phyloP scores from a whole-genome alignment of 2,329 filamentous ascomycete species.

The Fusarium succisae region DNA sequence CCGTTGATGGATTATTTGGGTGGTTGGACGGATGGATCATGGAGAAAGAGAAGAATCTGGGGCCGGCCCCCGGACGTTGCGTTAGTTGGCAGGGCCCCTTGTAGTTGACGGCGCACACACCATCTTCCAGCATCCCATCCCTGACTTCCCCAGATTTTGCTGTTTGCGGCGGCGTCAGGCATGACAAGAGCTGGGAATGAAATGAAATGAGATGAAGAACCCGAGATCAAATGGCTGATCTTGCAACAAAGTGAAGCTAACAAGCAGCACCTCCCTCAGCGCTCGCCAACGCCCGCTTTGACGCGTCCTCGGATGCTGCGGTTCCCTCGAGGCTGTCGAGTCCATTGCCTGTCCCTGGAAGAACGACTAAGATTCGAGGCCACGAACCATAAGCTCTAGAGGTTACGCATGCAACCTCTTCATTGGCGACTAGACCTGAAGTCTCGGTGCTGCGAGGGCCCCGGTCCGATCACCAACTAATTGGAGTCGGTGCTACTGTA shows the following conservation, averaged over 20 bases:
- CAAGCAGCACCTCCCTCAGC: neutral
- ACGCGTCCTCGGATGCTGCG: slow-evolving; percentile 29
- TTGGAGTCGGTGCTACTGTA: neutral
- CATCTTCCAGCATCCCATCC: slow-evolving; percentile 43
- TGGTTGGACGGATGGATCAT: slow-evolving; percentile 1
- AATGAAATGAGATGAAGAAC: slow-evolving; percentile 23
- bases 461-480: slow-evolving; percentile 31
- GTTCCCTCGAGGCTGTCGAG: slow-evolving; percentile 17
- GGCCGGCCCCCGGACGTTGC: slow-evolving; percentile 35
- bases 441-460: slow-evolving; percentile 25
- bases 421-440: slow-evolving; percentile 24
- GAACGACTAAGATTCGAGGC: slow-evolving; percentile 29
- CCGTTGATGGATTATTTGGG: neutral
- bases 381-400: slow-evolving; percentile 32
- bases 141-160: slow-evolving; percentile 49
- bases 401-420: slow-evolving; percentile 8
- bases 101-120: slow-evolving; percentile 44
- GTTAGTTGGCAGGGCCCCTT: slow-evolving; percentile 40
- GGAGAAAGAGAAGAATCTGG: slow-evolving; percentile 24
- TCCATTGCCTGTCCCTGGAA: slow-evolving; percentile 26
- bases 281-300: slow-evolving; percentile 23
- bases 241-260: slow-evolving; percentile 12
- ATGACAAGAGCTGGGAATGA: slow-evolving; percentile 29
- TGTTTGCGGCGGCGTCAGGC: slow-evolving; percentile 22
- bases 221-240: slow-evolving; percentile 22